These are phyloP conservation scores for Solanum pennellii DNA, from an alignment of 257 asterid genomes.

Conservation along the genomic window DNA sequence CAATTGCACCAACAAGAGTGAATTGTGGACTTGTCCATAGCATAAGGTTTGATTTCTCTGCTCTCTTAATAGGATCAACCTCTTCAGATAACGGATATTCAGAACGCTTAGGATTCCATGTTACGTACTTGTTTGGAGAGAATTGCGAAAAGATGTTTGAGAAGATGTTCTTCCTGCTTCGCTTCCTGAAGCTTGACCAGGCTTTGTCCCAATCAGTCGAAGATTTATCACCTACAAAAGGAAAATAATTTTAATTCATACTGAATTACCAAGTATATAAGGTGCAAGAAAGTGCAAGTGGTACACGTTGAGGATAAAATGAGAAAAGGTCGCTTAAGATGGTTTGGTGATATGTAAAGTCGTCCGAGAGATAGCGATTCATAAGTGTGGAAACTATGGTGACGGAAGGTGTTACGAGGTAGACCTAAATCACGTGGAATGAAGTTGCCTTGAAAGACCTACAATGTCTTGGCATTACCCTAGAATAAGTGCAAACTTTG, in stretches of 20 bases:
- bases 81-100: constrained; percentile 87
- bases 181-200: constrained; percentile 80
- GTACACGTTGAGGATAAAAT: neutral
- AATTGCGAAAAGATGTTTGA: constrained; percentile 56
- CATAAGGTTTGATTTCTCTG: constrained; percentile 82
- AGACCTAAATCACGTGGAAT: neutral
- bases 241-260: neutral
- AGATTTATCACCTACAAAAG: constrained; percentile 39
- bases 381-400: neutral
- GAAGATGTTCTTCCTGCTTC: constrained; percentile 60
- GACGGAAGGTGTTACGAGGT: neutral
- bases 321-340: neutral
- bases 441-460: neutral
- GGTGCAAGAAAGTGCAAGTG: neutral
- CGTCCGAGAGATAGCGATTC: neutral
- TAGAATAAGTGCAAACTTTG: neutral
- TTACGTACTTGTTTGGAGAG: constrained; percentile 74
- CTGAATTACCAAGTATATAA: neutral
- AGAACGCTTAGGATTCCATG: constrained; percentile 79
- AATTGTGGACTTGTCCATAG: constrained; percentile 81
- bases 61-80: constrained; percentile 82
- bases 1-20: constrained; percentile 54
- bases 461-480: neutral
- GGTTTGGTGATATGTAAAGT: neutral
- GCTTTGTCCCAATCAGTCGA: constrained; percentile 96